A percentile compares a stretch with the other conserved stretches of the same genome.
Evolutionary conservation across 2,329 filamentous ascomycete species (phyloP).

Genomic region (Triangularia verruculosa): DNA sequence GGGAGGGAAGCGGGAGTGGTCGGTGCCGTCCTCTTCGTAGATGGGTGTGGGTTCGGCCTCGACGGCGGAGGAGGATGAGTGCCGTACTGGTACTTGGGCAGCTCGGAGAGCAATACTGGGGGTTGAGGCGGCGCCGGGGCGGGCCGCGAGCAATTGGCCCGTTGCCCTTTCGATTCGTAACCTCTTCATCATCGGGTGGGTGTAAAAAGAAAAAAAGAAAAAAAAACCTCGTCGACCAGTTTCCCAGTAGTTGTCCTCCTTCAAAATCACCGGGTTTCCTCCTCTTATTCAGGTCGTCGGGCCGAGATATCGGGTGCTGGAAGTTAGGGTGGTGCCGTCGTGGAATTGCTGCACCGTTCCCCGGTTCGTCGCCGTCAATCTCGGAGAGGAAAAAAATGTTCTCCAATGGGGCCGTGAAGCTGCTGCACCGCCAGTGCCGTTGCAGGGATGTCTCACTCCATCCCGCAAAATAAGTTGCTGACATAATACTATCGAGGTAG

Average conservation of each 20-base stretch:
- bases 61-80: slow-evolving; percentile 32
- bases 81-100: slow-evolving; percentile 24
- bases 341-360: not conserved
- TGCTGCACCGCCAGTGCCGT: not conserved
- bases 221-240: not conserved
- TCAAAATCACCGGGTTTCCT: not conserved
- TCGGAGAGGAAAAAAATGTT: not conserved
- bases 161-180: slow-evolving; percentile 59
- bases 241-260: not conserved
- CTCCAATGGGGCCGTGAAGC: not conserved
- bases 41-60: slow-evolving; percentile 17
- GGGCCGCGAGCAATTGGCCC: slow-evolving; percentile 55
- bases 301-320: slow-evolving; percentile 14
- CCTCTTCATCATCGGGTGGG: slow-evolving; percentile 51
- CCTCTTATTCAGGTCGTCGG: not conserved
- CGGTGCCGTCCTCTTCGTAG: slow-evolving; percentile 33
- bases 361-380: not conserved
- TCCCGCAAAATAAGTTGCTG: not conserved
- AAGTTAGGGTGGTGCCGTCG: slow-evolving; percentile 8
- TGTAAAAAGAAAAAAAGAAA: slow-evolving; percentile 8
- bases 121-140: slow-evolving; percentile 31
- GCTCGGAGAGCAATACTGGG: slow-evolving; percentile 22
- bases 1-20: slow-evolving; percentile 25
- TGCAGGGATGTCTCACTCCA: not conserved
- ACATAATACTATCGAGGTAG: not conserved